Base-by-base conservation (phyloP, 495 filamentous ascomycete species). In the Xylaria intraflava region DNA sequence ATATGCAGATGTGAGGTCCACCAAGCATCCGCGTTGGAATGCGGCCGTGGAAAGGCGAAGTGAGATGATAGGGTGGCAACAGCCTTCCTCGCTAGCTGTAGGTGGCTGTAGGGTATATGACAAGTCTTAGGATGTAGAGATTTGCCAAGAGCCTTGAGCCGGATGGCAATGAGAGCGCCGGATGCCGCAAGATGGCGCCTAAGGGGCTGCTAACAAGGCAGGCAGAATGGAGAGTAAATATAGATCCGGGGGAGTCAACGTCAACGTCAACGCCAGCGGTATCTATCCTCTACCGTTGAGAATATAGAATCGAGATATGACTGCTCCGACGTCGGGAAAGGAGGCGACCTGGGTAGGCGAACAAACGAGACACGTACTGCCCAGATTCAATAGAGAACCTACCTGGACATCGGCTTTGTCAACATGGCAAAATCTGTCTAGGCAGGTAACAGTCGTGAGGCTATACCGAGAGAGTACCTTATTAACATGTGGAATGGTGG, bases 51-150 rank as follows among this genome's bases (percentile, higher is more conserved):
- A 36, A 24, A 30, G 39, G 45, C 17, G 14, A 19, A 33, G 30
- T 8, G 31, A 23, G 33, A 45, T 39, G 19, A 27, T 11, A 36
- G 33, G 20, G 51, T 44, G n/a, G 16, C 22, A 46, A 26, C 38
- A 24, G 10, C 11, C 30, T 17, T 23, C 20, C 31, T 17, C 22
- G 41, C 24, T 22, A 36, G 49, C 22, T 30, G 20, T 30, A 44
- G 22, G 49, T 30, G 30, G 42, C 51, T 46, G 51, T 23, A 45
- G 42, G 31, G 31, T 14, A 40, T 26, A 45, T 29, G 22, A 52
- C 29, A 17, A 41, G 24, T 16, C 22, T 31, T 23, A 26, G 29
- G 41, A 35, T 17, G 49, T 52, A 12, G 48, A 52, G 24, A 17
- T 17, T 27, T 24, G 40, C 19, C 23, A 43, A 10, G 50, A 24